Percentiles rank a stretch among this genome's conserved stretches.
These are phyloP conservation scores for Vickermania spadyakhi DNA, from an alignment of 208 protist species.

Conservation along the genomic window DNA sequence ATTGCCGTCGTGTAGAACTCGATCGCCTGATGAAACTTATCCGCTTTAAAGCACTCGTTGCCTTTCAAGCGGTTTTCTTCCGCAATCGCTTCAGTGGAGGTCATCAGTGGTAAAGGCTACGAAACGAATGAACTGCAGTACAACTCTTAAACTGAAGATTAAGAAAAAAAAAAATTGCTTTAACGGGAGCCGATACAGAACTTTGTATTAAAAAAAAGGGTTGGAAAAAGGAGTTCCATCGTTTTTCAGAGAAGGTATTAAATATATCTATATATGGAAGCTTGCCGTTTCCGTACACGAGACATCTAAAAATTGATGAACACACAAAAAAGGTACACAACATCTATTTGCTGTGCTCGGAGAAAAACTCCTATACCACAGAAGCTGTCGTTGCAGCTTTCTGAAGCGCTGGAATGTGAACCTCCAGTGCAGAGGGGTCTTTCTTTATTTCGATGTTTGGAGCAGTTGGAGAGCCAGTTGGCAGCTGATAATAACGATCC, in stretches of 20 bases:
- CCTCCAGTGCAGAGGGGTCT: background rate
- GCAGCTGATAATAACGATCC: constrained; percentile 60
- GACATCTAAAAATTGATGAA: too few species aligned
- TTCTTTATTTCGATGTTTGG: too few species aligned
- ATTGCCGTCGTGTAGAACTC: constrained; percentile 90
- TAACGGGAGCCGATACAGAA: too few species aligned
- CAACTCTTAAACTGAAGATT: background rate
- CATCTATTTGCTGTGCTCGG: too few species aligned
- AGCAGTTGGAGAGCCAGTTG: too few species aligned
- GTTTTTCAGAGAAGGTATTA: too few species aligned
- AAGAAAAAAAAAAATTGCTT: background rate
- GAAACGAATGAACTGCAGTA: constrained; percentile 17
- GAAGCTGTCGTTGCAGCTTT: constrained; percentile 1
- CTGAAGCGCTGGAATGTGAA: background rate
- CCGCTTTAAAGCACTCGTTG: constrained; percentile 78
- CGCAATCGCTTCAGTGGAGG: constrained; percentile 18
- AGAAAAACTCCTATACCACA: too few species aligned
- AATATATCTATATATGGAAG: too few species aligned
- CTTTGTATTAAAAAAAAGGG: too few species aligned
- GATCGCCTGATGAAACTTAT: constrained; percentile 88
- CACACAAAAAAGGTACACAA: too few species aligned
- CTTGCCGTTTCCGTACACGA: too few species aligned
- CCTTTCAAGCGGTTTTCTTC: constrained; percentile 65
- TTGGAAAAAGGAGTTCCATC: too few species aligned
- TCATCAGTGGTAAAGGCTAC: background rate